Evolutionary conservation across 768 basidiomycete genomes (phyloP).

Genomic region (Neoboletus magnificus): DNA sequence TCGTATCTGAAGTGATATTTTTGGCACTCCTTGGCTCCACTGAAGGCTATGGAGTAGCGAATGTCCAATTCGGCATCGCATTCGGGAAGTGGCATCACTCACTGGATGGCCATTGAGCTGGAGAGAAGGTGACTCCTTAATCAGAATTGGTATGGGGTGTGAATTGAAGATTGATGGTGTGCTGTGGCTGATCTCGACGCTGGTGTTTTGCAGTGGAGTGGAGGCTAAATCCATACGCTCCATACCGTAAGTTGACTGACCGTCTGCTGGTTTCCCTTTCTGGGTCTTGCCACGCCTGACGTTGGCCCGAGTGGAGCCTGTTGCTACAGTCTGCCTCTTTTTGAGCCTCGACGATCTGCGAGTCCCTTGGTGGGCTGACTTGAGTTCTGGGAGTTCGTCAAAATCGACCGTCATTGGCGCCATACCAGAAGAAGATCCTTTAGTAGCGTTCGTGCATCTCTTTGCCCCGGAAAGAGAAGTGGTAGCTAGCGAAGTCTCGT

Average conservation of each 20-base stretch:
- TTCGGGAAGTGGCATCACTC: neutral
- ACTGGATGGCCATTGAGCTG: slow-evolving; percentile 3
- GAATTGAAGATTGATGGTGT: neutral
- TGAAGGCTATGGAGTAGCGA: neutral
- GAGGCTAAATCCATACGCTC: neutral
- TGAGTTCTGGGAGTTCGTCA: slow-evolving; percentile 31
- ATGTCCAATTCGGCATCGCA: neutral
- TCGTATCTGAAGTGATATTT: neutral
- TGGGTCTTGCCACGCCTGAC: slow-evolving; percentile 28
- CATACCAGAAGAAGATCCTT: slow-evolving; percentile 30
- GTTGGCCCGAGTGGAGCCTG: slow-evolving; percentile 10
- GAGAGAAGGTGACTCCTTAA: neutral
- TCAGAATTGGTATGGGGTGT: neutral
- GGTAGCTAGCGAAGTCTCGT: neutral
- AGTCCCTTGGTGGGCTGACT: slow-evolving; percentile 2
- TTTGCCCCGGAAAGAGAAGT: slow-evolving; percentile 18
- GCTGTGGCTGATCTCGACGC: neutral
- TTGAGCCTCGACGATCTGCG: slow-evolving; percentile 19
- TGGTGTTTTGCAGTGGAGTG: neutral
- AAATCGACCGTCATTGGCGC: slow-evolving; percentile 23
- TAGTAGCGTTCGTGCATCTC: slow-evolving; percentile 34
- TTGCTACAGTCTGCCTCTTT: slow-evolving; percentile 5
- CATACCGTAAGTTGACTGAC: neutral
- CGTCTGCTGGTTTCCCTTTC: slow-evolving; percentile 3
- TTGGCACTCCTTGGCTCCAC: neutral